Evolutionary conservation across 2,329 filamentous ascomycete genomes (phyloP), one percentile per base, ranked within the genome.

Genomic region (Colletotrichum sp.): DNA sequence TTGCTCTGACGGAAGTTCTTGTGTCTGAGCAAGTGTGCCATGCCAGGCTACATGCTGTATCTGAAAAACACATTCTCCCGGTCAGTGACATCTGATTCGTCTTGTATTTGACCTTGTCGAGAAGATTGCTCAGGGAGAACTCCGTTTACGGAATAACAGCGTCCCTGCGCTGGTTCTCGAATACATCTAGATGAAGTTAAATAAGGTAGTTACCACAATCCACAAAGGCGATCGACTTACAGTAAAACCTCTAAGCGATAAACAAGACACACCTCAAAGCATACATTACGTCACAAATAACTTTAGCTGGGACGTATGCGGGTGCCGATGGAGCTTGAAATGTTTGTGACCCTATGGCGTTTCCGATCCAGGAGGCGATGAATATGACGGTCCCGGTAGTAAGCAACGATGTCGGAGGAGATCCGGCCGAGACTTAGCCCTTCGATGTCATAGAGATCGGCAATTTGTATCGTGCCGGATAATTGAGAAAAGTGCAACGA

Each of bases 221-320:
- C 38, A 6, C 9, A 43, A n/a, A n/a, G 0, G 18, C 18, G 2
- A 10, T 56, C 1, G 0, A 26, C 52, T 56, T 9, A 8, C 52
- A 56, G 21, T 16, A 16, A 8, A 56, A 8, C 3, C 52, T 26
- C 52, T 21, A 56, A 0, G 15, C 12, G 2, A 21, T 56, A 0
- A 16, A 15, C 6, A 26, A 56, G 15, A 26, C 52, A 8, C 12
- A 21, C 1, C 0, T 1, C 3, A 26, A 1, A 3, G 12, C 52
- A 2, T 24, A 56, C 52, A 16, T 21, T 26, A 56, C 3, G 52
- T 1, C 52, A 8, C 52, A 56, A 8, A 56, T 16, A 15, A 26
- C 1, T 1, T 3, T 24, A 0, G 12, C 21, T 7, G 52, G 12
- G 13, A 56, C 15, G 6, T 56, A 26, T 0, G 12, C 12, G 5